phyloP scores from a whole-genome alignment of 2,329 filamentous ascomycete species.

The Aspergillus tanneri region DNA sequence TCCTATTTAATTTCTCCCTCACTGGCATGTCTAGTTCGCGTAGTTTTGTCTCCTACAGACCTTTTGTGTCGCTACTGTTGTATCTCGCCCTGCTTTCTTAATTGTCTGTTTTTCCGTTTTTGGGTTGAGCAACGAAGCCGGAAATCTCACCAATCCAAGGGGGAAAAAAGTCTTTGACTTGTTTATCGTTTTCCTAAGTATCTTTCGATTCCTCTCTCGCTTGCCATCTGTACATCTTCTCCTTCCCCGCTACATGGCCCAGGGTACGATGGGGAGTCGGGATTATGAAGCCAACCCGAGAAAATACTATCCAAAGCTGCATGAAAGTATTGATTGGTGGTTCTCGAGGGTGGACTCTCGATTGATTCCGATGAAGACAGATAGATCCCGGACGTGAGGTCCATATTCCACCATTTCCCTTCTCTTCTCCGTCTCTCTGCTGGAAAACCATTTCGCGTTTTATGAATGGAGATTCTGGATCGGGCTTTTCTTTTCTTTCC shows the following conservation, averaged over 20 bases:
- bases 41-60: constrained; percentile 1
- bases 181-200: not conserved
- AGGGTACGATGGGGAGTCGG: not conserved
- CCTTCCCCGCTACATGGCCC: not conserved
- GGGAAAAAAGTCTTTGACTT: constrained; percentile 1
- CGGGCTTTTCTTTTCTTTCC: not conserved
- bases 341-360: too few relatives aligned
- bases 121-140: constrained; percentile 5
- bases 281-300: too few relatives aligned
- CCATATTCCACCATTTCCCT: not conserved
- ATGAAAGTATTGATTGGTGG: too few relatives aligned
- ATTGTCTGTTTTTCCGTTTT: not conserved
- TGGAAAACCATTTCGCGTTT: not conserved
- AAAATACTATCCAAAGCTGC: too few relatives aligned
- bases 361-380: not conserved
- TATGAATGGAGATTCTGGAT: not conserved
- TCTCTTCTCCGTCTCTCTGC: not conserved
- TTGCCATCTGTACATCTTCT: constrained; percentile 2
- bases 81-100: not conserved
- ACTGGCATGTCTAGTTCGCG: constrained; percentile 5
- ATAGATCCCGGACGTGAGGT: not conserved
- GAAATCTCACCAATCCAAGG: not conserved
- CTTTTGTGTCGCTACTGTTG: constrained; percentile 5
- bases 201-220: not conserved
- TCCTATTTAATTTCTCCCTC: constrained; percentile 11